A percentile compares a stretch with the other conserved stretches of the same genome.
Conservation (phyloP, 2,329 filamentous ascomycete species). For the Fusarium citri region DNA sequence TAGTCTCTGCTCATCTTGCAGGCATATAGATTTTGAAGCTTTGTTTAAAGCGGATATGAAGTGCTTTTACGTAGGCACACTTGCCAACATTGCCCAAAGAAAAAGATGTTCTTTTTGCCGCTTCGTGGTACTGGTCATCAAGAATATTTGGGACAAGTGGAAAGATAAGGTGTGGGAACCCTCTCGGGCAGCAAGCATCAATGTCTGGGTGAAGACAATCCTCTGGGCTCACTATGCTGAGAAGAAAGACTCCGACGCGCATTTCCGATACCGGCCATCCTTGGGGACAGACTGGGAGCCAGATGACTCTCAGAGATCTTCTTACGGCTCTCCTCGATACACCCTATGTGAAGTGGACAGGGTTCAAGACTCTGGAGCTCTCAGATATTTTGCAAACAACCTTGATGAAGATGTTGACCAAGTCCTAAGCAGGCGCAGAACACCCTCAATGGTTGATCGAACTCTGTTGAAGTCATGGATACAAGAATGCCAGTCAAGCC, state of each 20-base stretch:
- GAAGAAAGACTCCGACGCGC: background rate
- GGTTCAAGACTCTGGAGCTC: rapidly evolving
- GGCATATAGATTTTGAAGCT: background rate
- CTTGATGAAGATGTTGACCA: rapidly evolving
- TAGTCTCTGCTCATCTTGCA: background rate
- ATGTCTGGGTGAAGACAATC: background rate
- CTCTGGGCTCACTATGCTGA: background rate
- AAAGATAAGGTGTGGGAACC: background rate
- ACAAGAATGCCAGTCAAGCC: background rate
- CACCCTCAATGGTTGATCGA: rapidly evolving
- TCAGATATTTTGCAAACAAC: background rate
- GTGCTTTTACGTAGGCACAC: background rate
- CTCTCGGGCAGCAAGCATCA: background rate
- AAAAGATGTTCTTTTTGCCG: background rate
- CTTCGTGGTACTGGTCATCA: background rate
- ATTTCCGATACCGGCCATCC: background rate
- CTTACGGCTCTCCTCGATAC: background rate
- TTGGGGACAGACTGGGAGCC: background rate
- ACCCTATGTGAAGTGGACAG: background rate
- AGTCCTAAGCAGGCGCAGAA: background rate
- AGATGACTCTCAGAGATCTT: background rate
- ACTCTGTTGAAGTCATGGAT: background rate
- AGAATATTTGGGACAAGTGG: background rate
- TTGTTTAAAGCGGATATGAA: background rate
- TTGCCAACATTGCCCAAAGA: background rate